phyloP scores from a whole-genome alignment of 1,139 yeast species.

The Casaregolazyma suthepensis region DNA sequence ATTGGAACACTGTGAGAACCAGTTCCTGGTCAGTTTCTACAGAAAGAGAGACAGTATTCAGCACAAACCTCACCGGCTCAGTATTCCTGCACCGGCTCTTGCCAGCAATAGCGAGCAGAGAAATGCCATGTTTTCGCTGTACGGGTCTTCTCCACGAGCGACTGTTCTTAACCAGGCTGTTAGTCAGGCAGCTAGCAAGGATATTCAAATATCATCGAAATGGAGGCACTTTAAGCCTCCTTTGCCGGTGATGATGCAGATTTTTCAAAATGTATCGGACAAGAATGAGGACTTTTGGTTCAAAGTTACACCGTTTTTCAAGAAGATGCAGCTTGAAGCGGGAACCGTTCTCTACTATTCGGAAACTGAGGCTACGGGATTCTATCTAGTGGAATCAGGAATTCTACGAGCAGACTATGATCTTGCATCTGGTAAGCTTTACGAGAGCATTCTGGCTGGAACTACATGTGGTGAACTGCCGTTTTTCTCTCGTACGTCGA shows the following conservation, averaged over 20 bases:
- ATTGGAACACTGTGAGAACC: conserved; percentile 94
- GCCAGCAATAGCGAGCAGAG: background rate
- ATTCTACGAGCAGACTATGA: conserved; percentile 56
- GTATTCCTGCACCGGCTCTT: conserved; percentile 1
- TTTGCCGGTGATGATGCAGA: conserved; percentile 59
- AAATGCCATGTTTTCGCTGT: conserved; percentile 1
- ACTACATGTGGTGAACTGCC: conserved; percentile 81
- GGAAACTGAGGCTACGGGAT: conserved; percentile 34
- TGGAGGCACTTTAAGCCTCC: conserved; percentile 48
- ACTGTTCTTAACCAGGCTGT: conserved; percentile 60
- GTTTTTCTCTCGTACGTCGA: conserved; percentile 41
- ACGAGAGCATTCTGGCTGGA: conserved; percentile 78
- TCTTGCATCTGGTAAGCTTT: conserved; percentile 52
- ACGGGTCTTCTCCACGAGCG: conserved; percentile 57
- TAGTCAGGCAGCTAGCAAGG: conserved; percentile 42
- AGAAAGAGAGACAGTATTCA: conserved; percentile 27
- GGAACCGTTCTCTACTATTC: conserved; percentile 35
- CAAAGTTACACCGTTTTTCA: conserved; percentile 47
- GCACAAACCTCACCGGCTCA: conserved; percentile 1
- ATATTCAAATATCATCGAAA: conserved; percentile 25
- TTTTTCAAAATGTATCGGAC: conserved; percentile 60
- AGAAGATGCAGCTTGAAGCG: conserved; percentile 43
- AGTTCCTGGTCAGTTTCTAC: conserved; percentile 66
- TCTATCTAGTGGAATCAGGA: conserved; percentile 74
- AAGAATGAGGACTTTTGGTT: conserved; percentile 64